phyloP scores from a whole-genome alignment of 2,329 filamentous ascomycete species.

The Aspergillus pseudoviridinutans region DNA sequence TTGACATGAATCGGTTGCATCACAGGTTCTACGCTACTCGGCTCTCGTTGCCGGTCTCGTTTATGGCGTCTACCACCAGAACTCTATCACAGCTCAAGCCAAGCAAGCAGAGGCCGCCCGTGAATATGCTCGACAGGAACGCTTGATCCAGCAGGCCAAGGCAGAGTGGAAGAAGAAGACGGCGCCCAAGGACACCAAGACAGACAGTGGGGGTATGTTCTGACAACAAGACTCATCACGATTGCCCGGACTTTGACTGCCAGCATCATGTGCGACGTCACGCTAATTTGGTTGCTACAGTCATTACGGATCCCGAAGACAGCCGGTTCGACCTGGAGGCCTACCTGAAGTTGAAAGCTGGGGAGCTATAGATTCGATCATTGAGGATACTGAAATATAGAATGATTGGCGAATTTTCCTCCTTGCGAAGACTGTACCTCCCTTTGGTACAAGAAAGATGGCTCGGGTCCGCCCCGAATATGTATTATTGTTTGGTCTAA shows the following conservation, averaged over 20 bases:
- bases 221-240: constrained; percentile 2
- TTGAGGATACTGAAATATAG: constrained; percentile 22
- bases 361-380: constrained; percentile 34
- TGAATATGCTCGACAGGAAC: constrained; percentile 87
- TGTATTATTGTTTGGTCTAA: constrained; percentile 44
- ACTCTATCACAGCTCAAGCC: constrained; percentile 68
- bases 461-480: constrained; percentile 31
- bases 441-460: constrained; percentile 31
- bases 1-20: constrained; percentile 11
- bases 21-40: constrained; percentile 92
- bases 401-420: constrained; percentile 28
- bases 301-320: constrained; percentile 72
- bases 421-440: constrained; percentile 29
- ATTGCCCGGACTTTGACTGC: neutral
- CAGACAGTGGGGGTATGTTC: constrained; percentile 34
- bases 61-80: constrained; percentile 95
- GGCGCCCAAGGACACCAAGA: constrained; percentile 44
- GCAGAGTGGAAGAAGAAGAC: constrained; percentile 81
- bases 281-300: constrained; percentile 40
- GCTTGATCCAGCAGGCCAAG: constrained; percentile 90
- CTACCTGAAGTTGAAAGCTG: constrained; percentile 63
- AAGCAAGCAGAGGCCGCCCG: constrained; percentile 67
- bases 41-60: constrained; percentile 86
- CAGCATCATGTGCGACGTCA: constrained; percentile 11
- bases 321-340: constrained; percentile 93